A percentile compares a stretch with the other conserved stretches of the same genome.
Conservation (phyloP, 257 asterid genomes). For the Buddleja alternifolia region DNA sequence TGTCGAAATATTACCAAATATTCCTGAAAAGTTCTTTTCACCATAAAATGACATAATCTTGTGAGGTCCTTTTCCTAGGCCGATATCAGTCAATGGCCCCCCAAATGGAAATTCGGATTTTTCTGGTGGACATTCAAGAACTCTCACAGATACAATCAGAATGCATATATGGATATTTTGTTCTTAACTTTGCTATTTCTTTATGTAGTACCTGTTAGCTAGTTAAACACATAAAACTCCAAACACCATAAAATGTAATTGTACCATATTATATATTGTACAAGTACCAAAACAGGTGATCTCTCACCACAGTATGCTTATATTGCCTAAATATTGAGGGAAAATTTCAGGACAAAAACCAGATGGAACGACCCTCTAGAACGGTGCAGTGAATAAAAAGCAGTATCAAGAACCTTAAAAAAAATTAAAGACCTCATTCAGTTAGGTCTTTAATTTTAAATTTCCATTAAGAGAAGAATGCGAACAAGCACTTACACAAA, state of each 20-base stretch:
- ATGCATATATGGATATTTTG: too few species aligned
- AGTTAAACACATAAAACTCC: not conserved
- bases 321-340: not conserved
- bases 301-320: not conserved
- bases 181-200: too few species aligned
- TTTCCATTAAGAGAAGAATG: not conserved
- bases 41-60: not conserved
- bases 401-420: not conserved
- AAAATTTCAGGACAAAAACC: not conserved
- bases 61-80: not conserved
- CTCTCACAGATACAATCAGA: not conserved
- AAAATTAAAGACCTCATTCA: not conserved
- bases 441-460: not conserved
- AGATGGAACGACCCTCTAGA: not conserved
- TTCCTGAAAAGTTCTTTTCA: not conserved
- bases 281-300: not conserved
- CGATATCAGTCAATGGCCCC: not conserved
- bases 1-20: constrained; percentile 2
- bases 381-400: not conserved
- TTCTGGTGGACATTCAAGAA: not conserved
- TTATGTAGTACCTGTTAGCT: too few species aligned
- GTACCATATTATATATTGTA: not conserved
- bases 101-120: not conserved
- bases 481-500: not conserved
- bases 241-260: not conserved